These are phyloP conservation scores for Pseudogymnoascus sp. DNA, from an alignment of 2,329 filamentous ascomycete species.

Conservation along the genomic window DNA sequence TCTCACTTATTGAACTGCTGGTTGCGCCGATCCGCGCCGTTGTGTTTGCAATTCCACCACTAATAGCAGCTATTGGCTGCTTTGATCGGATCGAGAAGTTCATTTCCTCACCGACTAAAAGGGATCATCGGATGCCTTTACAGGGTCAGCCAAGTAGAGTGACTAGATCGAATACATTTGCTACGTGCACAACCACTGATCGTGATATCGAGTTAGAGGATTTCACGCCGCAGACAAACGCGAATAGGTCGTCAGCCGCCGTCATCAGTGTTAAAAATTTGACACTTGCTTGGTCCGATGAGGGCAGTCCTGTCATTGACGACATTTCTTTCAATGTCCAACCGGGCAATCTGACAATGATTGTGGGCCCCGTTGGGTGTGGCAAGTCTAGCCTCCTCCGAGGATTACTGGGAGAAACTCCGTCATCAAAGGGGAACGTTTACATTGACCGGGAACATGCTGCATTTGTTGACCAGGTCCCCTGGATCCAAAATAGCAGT, in stretches of 20 bases:
- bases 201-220: background rate
- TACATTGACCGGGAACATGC: conserved; percentile 9
- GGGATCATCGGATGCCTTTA: conserved; percentile 18
- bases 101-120: background rate
- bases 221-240: background rate
- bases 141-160: background rate
- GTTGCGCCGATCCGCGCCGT: conserved; percentile 32
- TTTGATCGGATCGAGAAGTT: conserved; percentile 34
- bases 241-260: background rate
- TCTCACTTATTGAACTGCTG: conserved; percentile 34
- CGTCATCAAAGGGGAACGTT: conserved; percentile 14
- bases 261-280: conserved; percentile 21
- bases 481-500: conserved; percentile 19
- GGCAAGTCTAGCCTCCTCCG: conserved; percentile 23
- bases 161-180: conserved; percentile 13
- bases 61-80: conserved; percentile 33
- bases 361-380: conserved; percentile 23
- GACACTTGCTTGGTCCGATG: conserved; percentile 19
- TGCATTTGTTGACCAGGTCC: conserved; percentile 17
- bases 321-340: background rate
- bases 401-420: conserved; percentile 20
- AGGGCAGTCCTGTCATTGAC: conserved; percentile 12
- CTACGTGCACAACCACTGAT: background rate
- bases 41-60: conserved; percentile 31
- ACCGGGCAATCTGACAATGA: background rate